Evolutionary conservation across 2,329 filamentous ascomycete species (phyloP).

Genomic region (Paramyrothecium sp.): DNA sequence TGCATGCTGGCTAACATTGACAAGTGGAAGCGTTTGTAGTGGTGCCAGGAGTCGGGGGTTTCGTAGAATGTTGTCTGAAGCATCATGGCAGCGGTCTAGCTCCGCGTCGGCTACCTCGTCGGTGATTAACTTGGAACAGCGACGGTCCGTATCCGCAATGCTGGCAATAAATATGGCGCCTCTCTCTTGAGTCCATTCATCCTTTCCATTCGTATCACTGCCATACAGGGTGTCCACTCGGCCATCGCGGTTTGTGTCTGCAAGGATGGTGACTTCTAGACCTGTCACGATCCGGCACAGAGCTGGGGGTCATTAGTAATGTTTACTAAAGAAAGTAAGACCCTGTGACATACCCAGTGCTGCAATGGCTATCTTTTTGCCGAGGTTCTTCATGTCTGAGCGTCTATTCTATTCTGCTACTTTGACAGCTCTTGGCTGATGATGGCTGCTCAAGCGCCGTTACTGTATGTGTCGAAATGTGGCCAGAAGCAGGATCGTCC

Average conservation of each 20-base stretch:
- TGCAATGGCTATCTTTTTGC: not conserved
- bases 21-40: conserved; percentile 25
- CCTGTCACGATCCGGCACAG: not conserved
- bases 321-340: not conserved
- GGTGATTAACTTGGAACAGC: conserved; percentile 22
- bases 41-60: conserved; percentile 27
- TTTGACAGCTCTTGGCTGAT: too few species aligned
- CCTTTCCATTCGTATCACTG: conserved; percentile 18
- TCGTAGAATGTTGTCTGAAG: conserved; percentile 27
- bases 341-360: not conserved
- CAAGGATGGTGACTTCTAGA: conserved; percentile 16
- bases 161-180: conserved; percentile 36
- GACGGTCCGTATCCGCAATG: conserved; percentile 28
- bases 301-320: not conserved
- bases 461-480: too few species aligned
- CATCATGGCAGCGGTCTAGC: conserved; percentile 31
- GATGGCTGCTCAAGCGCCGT: too few species aligned
- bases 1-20: conserved; percentile 6
- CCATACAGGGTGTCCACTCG: conserved; percentile 17
- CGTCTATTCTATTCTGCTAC: too few species aligned
- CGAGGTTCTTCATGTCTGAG: not conserved
- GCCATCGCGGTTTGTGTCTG: conserved; percentile 36
- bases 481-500: too few species aligned
- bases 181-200: conserved; percentile 14
- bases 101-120: conserved; percentile 4